phyloP scores from a whole-genome alignment of 495 filamentous ascomycete species.

The Penicillium ochrochloron region DNA sequence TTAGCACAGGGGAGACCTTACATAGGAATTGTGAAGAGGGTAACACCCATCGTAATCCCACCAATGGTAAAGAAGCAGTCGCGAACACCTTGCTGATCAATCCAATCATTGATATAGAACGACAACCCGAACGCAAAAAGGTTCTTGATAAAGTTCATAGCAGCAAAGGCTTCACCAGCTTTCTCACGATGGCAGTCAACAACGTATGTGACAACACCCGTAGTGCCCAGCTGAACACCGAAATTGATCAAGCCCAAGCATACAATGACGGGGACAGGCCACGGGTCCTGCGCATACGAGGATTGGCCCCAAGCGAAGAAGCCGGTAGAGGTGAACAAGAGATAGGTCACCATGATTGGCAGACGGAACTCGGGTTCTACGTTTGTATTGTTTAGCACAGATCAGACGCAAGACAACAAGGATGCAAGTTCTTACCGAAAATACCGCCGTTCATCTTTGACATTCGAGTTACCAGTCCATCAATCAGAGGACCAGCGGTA shows the following conservation, averaged over 20 bases:
- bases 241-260: slow-evolving; percentile 51
- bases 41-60: slow-evolving; percentile 40
- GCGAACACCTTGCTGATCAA: slow-evolving; percentile 40
- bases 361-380: slow-evolving; percentile 54
- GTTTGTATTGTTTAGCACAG: slow-evolving; percentile 22
- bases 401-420: slow-evolving; percentile 7
- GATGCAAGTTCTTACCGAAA: slow-evolving; percentile 25
- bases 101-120: slow-evolving; percentile 46
- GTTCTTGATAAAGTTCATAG: slow-evolving; percentile 50
- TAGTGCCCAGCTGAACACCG: slow-evolving; percentile 46
- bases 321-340: slow-evolving; percentile 46
- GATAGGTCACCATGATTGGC: slow-evolving; percentile 45
- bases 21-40: slow-evolving; percentile 46
- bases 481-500: slow-evolving; percentile 45
- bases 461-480: slow-evolving; percentile 42
- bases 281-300: slow-evolving; percentile 31
- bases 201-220: slow-evolving; percentile 45
- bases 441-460: slow-evolving; percentile 35
- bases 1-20: slow-evolving; percentile 15
- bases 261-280: slow-evolving; percentile 48
- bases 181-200: slow-evolving; percentile 49
- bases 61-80: slow-evolving; percentile 47
- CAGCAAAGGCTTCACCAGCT: slow-evolving; percentile 46
- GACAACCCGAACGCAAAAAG: slow-evolving; percentile 44
- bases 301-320: slow-evolving; percentile 52